phyloP scores from a whole-genome alignment of 1,284 basidiomycete species.

The Entoloma clypeatum region DNA sequence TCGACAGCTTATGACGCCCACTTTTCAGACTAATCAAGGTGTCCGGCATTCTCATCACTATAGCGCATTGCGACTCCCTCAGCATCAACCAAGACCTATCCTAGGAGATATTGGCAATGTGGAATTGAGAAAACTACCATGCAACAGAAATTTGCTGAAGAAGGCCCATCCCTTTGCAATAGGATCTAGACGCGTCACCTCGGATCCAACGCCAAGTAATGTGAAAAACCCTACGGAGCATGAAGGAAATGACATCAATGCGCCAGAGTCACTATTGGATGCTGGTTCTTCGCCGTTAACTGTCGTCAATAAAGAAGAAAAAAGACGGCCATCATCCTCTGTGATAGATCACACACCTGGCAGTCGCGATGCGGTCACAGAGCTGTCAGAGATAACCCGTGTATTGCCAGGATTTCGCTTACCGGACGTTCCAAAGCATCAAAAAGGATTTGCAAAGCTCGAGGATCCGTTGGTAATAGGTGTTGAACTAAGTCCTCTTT shows the following conservation, averaged over 20 bases:
- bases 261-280: too few relatives aligned
- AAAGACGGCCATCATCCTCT: too few relatives aligned
- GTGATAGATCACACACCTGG: too few relatives aligned
- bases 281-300: too few relatives aligned
- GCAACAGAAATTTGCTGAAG: slow-evolving; percentile 10
- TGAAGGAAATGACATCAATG: background rate
- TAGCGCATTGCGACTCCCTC: slow-evolving; percentile 9
- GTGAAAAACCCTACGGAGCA: background rate
- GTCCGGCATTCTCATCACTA: slow-evolving; percentile 20
- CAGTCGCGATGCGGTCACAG: too few relatives aligned
- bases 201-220: slow-evolving; percentile 19
- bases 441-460: too few relatives aligned
- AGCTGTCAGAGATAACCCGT: too few relatives aligned
- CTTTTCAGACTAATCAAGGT: background rate
- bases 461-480: background rate
- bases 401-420: too few relatives aligned
- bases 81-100: slow-evolving; percentile 9
- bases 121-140: slow-evolving; percentile 16
- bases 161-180: slow-evolving; percentile 1
- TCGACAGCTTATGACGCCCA: background rate
- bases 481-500: background rate
- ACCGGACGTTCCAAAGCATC: too few relatives aligned
- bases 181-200: slow-evolving; percentile 21
- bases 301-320: too few relatives aligned
- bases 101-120: slow-evolving; percentile 21